Percentiles rank a stretch among this genome's conserved stretches.
Evolutionary conservation across 169 alveolate genomes (phyloP).

Genomic region (Plasmodium reichenowi): DNA sequence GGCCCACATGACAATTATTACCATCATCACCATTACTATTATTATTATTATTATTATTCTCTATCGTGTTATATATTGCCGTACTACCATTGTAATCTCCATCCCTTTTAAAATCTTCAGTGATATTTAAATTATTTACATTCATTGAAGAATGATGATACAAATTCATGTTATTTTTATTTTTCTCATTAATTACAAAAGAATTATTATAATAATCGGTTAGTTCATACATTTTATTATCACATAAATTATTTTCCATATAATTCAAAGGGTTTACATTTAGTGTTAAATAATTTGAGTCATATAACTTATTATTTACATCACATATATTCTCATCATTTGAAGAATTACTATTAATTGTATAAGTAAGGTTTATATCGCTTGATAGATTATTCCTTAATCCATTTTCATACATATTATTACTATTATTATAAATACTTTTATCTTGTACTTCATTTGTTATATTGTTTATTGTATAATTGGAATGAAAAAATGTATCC

Average conservation of each 20-base stretch:
- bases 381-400: slow-evolving; percentile 9
- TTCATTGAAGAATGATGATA: not conserved
- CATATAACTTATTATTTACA: slow-evolving; percentile 2
- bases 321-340: slow-evolving; percentile 5
- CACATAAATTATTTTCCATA: slow-evolving; percentile 9
- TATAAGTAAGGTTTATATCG: not conserved
- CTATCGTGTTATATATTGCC: not conserved
- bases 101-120: slow-evolving; percentile 1
- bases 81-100: slow-evolving; percentile 3
- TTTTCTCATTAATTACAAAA: slow-evolving; percentile 17
- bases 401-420: slow-evolving; percentile 8
- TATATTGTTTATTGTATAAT: slow-evolving; percentile 1
- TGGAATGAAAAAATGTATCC: not conserved
- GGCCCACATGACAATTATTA: not conserved
- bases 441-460: slow-evolving; percentile 6
- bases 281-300: not conserved
- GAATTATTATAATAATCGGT: slow-evolving; percentile 33
- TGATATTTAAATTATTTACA: not conserved
- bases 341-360: not conserved
- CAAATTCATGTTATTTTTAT: not conserved
- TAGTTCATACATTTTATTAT: slow-evolving; percentile 7
- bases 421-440: not conserved
- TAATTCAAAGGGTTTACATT: slow-evolving; percentile 10
- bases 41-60: not conserved
- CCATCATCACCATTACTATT: not conserved